phyloP scores from a whole-genome alignment of 176 grass and related monocot genomes.

The Saccharum officinarum region DNA sequence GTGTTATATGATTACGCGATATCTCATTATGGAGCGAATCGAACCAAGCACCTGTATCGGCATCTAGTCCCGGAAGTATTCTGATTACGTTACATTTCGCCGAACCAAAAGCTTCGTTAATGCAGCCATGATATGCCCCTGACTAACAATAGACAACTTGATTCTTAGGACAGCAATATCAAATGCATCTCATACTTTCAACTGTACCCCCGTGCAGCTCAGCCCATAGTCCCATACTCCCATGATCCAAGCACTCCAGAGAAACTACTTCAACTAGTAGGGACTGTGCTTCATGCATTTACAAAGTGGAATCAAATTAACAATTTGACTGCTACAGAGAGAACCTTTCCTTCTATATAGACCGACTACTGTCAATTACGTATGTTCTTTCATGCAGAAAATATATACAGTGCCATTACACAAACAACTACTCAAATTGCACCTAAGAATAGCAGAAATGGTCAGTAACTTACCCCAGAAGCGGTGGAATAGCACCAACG shows the following conservation, averaged over 20 bases:
- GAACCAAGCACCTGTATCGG: too few relatives aligned
- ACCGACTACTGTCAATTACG: neutral
- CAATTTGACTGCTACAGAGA: neutral
- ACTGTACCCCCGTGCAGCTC: neutral
- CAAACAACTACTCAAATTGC: conserved; percentile 12
- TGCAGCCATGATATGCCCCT: neutral
- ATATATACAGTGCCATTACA: conserved; percentile 3
- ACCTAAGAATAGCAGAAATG: conserved; percentile 15
- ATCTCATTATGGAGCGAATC: too few relatives aligned
- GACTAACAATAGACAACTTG: neutral
- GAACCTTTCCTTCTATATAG: neutral
- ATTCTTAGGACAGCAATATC: neutral
- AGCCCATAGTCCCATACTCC: neutral
- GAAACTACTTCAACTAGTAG: conserved; percentile 1
- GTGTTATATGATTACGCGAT: too few relatives aligned
- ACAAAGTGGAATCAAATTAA: neutral
- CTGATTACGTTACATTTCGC: too few relatives aligned
- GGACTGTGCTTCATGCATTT: neutral
- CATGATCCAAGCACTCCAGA: neutral
- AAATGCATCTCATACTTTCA: conserved; percentile 1
- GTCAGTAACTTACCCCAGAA: conserved; percentile 74
- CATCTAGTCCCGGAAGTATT: too few relatives aligned
- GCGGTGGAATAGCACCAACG: conserved; percentile 95
- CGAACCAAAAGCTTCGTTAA: neutral
- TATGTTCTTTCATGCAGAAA: conserved; percentile 5